Evolutionary conservation across 176 grass and related monocot genomes (phyloP).

Genomic region (Aegilops umbellulata): DNA sequence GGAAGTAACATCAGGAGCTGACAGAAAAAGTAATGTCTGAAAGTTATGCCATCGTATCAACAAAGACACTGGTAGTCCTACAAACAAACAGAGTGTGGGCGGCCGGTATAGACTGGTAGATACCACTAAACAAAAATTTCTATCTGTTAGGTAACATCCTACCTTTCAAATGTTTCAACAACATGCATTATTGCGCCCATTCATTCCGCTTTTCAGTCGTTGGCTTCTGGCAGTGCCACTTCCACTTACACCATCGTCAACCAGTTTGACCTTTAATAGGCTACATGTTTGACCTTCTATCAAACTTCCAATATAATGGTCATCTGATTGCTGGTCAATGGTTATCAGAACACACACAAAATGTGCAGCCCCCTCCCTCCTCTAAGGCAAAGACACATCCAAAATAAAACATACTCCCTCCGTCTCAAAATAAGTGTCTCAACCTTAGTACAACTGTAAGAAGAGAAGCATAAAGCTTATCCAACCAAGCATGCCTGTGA

Average conservation of each 20-base stretch:
- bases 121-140: background rate
- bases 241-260: conserved; percentile 42
- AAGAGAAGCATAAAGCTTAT: background rate
- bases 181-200: conserved; percentile 35
- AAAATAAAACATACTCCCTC: background rate
- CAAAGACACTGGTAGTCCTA: background rate
- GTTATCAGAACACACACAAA: background rate
- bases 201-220: conserved; percentile 37
- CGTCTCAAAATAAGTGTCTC: too few species aligned
- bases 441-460: background rate
- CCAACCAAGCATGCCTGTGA: conserved; percentile 3
- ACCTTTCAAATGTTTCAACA: conserved; percentile 28
- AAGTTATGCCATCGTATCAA: background rate
- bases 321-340: conserved; percentile 4
- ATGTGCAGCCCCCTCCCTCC: background rate
- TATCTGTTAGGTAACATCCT: conserved; percentile 35
- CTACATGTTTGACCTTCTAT: conserved; percentile 30
- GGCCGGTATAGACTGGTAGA: background rate
- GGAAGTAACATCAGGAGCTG: conserved; percentile 8
- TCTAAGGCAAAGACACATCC: background rate
- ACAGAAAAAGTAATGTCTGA: conserved; percentile 20
- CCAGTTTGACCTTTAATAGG: conserved; percentile 27
- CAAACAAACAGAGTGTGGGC: background rate
- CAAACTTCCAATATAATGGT: background rate
- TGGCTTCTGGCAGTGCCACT: conserved; percentile 29